These are phyloP conservation scores for Lignosus rhinocerotis DNA, from an alignment of 1,284 basidiomycete genomes.

Conservation along the genomic window DNA sequence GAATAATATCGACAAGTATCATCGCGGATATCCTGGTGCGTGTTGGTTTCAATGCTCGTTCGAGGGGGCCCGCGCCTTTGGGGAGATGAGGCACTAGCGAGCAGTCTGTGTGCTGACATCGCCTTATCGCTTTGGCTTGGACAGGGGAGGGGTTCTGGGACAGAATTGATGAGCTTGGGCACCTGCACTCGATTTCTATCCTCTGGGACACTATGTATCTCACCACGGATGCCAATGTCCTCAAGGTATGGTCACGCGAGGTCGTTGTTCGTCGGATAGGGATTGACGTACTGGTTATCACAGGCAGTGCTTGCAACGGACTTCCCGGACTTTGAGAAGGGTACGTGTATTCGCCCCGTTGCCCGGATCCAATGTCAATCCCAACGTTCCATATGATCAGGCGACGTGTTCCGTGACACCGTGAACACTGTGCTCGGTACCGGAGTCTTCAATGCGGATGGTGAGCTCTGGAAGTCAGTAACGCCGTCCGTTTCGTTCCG, in stretches of 20 bases:
- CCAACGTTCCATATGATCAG: background rate
- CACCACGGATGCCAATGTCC: constrained; percentile 23
- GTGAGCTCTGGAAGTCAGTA: constrained; percentile 34
- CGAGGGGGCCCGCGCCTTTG: background rate
- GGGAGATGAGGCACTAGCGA: background rate
- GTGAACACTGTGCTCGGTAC: constrained; percentile 23
- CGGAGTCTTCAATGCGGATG: constrained; percentile 26
- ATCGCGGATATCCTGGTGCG: constrained; percentile 22
- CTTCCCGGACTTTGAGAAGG: constrained; percentile 26
- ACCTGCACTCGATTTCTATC: constrained; percentile 16
- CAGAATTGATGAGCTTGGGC: constrained; percentile 17
- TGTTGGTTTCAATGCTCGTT: background rate
- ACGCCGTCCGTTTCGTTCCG: background rate
- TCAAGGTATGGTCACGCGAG: constrained; percentile 22
- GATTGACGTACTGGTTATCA: background rate
- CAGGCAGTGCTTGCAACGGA: constrained; percentile 28
- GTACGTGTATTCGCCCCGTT: constrained; percentile 1
- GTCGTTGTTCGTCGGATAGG: background rate
- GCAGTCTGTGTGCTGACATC: background rate
- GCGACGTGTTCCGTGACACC: constrained; percentile 13
- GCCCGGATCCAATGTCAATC: background rate
- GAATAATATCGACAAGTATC: background rate
- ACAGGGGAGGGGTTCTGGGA: constrained; percentile 22
- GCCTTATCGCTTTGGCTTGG: background rate
- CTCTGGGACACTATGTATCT: constrained; percentile 23